Evolutionary conservation across 768 basidiomycete genomes (phyloP).

Genomic region (Xerocomellus chrysenteron): DNA sequence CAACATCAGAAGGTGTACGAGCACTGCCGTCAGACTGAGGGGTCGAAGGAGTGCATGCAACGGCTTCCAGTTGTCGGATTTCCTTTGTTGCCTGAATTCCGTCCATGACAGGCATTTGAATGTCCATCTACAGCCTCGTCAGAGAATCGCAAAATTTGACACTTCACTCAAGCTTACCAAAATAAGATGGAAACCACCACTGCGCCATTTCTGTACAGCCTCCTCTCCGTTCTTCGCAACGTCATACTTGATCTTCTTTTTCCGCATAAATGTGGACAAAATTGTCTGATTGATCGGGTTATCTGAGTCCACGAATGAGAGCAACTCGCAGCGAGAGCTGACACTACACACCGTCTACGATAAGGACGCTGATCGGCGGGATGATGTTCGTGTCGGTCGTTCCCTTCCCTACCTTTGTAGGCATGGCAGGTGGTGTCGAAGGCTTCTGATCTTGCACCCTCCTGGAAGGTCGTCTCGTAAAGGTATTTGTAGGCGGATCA

Average conservation of each 20-base stretch:
- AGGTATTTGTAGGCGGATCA: conserved; percentile 22
- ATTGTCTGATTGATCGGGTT: conserved; percentile 99
- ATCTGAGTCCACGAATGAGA: conserved; percentile 51
- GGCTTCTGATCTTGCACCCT: conserved; percentile 33
- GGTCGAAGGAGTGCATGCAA: conserved; percentile 66
- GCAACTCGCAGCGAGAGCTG: neutral
- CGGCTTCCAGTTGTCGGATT: conserved; percentile 83
- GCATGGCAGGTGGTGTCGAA: conserved; percentile 25
- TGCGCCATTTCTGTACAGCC: conserved; percentile 93
- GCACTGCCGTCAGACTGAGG: conserved; percentile 52
- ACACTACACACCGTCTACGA: conserved; percentile 82
- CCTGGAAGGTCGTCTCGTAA: conserved; percentile 31
- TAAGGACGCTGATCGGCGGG: conserved; percentile 96
- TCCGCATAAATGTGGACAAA: conserved; percentile 93
- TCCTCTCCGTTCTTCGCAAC: conserved; percentile 94
- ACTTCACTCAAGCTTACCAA: conserved; percentile 54
- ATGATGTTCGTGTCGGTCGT: conserved; percentile 69
- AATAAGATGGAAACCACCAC: conserved; percentile 92
- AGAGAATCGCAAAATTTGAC: conserved; percentile 3
- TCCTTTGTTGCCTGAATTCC: conserved; percentile 97
- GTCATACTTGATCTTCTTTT: conserved; percentile 93
- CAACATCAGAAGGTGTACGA: conserved; percentile 54
- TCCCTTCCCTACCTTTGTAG: conserved; percentile 51
- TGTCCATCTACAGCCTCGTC: conserved; percentile 83
- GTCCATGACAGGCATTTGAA: conserved; percentile 99